Evolutionary conservation across 2,329 filamentous ascomycete species (phyloP), one percentile per base, ranked within the genome.

Genomic region (Tricladium varicosporioides): DNA sequence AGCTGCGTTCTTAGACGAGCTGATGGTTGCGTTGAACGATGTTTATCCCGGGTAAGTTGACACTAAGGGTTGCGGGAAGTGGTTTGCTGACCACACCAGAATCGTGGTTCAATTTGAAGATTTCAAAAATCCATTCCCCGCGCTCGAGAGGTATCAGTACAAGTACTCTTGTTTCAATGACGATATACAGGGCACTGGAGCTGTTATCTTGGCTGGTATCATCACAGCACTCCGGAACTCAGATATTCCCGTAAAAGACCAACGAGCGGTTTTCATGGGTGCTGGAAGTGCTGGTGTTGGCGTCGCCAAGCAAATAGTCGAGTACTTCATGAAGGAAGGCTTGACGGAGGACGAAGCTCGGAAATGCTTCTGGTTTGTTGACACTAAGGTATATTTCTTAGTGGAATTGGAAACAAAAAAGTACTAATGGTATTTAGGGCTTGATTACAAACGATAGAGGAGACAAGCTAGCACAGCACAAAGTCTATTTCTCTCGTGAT

Each of bases 111-210:
- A 90, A 68, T 90, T 87, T 66, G 87, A 90, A 66, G 87, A 90
- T 67, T 89, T 88, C 79, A 90, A 90, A 78, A 89, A 69, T 51
- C 68, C 68, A 9, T 70, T 67, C 55, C 65, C 66, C 36, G 58
- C 90, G 0, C 78, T 96, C 0, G 88, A 94, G 58, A 82, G 79
- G 48, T 95, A 93, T 66, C 83, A 86, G 2, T 78, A 85, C 0
- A 71, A 88, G 53, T 86, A 92, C n/a, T 80, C 91, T 0, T 94
- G 90, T 71, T 95, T 96, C 78, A 96, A 96, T 67, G 91, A 96
- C 59, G 91, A 96, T 70, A 86, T 96, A 0, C 91, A 95, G 70
- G 91, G 91, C 1, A 96, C 91, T 0, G 92, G 91, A 0, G 92
- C 89, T 56, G 91, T 96, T 1, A 93, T 91, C 0, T 79, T 96